Evolutionary conservation across 257 asterid genomes (phyloP).

Genomic region (Verbascum thapsus): DNA sequence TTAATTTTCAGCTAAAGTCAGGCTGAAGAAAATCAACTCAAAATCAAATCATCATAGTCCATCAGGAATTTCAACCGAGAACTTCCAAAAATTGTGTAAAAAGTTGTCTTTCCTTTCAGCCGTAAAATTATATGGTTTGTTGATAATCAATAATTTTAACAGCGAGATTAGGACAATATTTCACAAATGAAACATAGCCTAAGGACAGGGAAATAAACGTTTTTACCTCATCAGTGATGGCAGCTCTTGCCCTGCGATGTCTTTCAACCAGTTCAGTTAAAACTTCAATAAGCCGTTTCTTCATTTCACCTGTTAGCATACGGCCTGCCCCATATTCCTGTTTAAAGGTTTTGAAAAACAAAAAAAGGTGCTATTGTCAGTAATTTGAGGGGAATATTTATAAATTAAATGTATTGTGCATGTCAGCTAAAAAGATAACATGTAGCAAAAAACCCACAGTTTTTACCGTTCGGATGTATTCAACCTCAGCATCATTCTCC

Average conservation of each 20-base stretch:
- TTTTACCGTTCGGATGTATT: slow-evolving; percentile 38
- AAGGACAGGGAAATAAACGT: background rate
- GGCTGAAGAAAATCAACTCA: too few species aligned
- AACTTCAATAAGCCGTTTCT: slow-evolving; percentile 72
- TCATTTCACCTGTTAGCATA: slow-evolving; percentile 94
- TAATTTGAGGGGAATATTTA: background rate
- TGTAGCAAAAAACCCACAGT: background rate
- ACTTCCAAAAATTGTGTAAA: background rate
- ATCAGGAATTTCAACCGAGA: background rate
- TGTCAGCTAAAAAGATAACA: background rate
- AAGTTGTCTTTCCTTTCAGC: background rate
- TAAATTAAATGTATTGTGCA: too few species aligned
- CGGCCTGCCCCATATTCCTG: slow-evolving; percentile 92
- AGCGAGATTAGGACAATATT: too few species aligned
- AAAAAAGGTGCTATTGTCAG: background rate
- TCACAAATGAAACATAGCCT: too few species aligned
- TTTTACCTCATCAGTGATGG: slow-evolving; percentile 89
- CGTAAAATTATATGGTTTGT: background rate
- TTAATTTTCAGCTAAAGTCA: too few species aligned
- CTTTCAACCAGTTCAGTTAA: slow-evolving; percentile 79
- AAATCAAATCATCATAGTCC: background rate
- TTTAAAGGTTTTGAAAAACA: slow-evolving; percentile 18
- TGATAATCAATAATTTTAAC: background rate
- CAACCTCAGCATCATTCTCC: slow-evolving; percentile 56
- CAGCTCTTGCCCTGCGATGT: slow-evolving; percentile 78